Conservation (phyloP, 1,284 basidiomycete species). For the Ganoderma sinense region DNA sequence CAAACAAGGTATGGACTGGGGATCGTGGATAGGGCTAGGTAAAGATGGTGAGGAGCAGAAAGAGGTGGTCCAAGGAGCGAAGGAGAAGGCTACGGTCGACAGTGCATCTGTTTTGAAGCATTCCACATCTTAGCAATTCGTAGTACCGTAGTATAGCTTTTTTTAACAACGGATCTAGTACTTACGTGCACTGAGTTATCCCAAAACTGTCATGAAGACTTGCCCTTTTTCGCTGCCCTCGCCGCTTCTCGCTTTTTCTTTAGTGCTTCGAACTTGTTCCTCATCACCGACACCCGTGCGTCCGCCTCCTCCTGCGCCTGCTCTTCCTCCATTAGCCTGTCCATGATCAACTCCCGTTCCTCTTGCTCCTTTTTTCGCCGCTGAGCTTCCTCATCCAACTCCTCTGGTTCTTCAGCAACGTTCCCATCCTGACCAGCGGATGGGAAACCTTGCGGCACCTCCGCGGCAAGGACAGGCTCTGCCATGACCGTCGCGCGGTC, state of each 20-base stretch:
- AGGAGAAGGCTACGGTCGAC: neutral
- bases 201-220: neutral
- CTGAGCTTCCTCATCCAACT: constrained; percentile 53
- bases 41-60: constrained; percentile 10
- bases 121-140: neutral
- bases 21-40: constrained; percentile 52
- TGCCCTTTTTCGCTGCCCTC: constrained; percentile 37
- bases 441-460: constrained; percentile 64
- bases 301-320: constrained; percentile 86
- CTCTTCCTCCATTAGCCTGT: constrained; percentile 81
- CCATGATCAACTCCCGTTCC: constrained; percentile 84
- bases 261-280: constrained; percentile 67
- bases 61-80: neutral
- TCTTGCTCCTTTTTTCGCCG: constrained; percentile 64
- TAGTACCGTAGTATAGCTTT: neutral
- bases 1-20: constrained; percentile 85
- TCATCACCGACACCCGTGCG: constrained; percentile 71
- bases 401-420: constrained; percentile 36
- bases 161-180: constrained; percentile 1
- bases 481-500: constrained; percentile 74
- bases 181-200: constrained; percentile 6
- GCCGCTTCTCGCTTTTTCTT: constrained; percentile 61
- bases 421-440: constrained; percentile 30
- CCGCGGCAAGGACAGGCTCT: constrained; percentile 64
- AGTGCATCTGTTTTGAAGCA: neutral